A percentile compares a stretch with the other conserved stretches of the same genome.
Conservation (phyloP, 1,139 yeast species). For the Entelexis paramagnoliae region DNA sequence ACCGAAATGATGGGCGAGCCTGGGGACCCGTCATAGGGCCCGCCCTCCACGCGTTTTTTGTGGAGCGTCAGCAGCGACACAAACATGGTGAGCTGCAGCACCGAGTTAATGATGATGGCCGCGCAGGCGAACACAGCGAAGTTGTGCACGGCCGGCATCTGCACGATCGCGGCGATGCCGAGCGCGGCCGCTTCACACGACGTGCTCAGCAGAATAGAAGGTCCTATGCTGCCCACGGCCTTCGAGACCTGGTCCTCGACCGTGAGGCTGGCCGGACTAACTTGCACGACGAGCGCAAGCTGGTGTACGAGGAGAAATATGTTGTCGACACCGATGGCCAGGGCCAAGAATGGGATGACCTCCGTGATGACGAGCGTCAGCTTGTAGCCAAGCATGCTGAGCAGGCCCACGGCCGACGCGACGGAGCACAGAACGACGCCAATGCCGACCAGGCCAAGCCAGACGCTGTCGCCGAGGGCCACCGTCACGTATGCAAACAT, state of each 20-base stretch:
- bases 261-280: constrained; percentile 36
- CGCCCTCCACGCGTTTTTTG: constrained; percentile 43
- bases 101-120: constrained; percentile 65
- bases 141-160: constrained; percentile 92
- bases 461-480: constrained; percentile 57
- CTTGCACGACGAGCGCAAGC: constrained; percentile 45
- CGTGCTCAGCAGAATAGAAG: constrained; percentile 73
- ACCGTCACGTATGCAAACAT: constrained; percentile 87
- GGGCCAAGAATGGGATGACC: constrained; percentile 85
- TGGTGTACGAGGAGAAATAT: constrained; percentile 80
- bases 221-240: constrained; percentile 68
- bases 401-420: constrained; percentile 69
- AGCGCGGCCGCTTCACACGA: constrained; percentile 69
- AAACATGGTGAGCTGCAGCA: constrained; percentile 73
- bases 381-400: constrained; percentile 61
- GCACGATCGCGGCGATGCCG: constrained; percentile 63
- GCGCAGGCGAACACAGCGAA: constrained; percentile 88
- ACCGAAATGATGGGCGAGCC: background rate
- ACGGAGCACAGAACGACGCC: constrained; percentile 71
- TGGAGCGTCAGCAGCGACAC: constrained; percentile 53
- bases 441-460: constrained; percentile 74
- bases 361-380: constrained; percentile 91
- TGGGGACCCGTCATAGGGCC: constrained; percentile 19
- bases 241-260: constrained; percentile 49
- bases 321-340: constrained; percentile 93